Evolutionary conservation across 2,329 filamentous ascomycete genomes (phyloP), one percentile per base, ranked within the genome.

Genomic region (Xylariaceae sp.): DNA sequence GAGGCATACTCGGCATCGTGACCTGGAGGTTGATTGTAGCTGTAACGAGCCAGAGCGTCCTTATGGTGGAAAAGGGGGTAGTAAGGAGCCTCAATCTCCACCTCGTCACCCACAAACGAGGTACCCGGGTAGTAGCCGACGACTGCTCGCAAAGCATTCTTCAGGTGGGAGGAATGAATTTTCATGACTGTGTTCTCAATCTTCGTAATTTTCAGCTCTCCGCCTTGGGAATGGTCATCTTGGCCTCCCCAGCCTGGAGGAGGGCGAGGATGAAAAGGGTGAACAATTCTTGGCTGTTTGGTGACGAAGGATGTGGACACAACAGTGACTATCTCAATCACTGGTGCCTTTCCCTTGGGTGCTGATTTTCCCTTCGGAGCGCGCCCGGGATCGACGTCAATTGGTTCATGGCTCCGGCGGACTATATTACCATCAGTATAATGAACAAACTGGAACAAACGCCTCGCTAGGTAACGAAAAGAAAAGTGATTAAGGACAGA

Each of bases 111-210:
- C 1, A 67, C 60, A 45, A 76, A 68, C 40, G 65, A 66, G 51
- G 71, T 66, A 38, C 69, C 66, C 3, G 76, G 76, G 55, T 79
- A 79, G 57, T 78, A 80, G 19, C 65, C 67, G 6, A 81, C 70
- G 5, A 79, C 71, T 12, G 77, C 75, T 28, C 66, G 68, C 5
- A 81, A 67, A 1, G 76, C 76, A 43, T 76, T 72, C 56, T 75
- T 70, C 31, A 82, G 69, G 50, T 76, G 64, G 31, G 63, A 53
- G 2, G 76, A 79, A 55, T 75, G 67, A 42, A 79, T 73, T 2
- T 70, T 45, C 73, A 79, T 77, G 48, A 64, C 58, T 0, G 71
- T 73, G 1, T 56, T 63, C 16, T 69, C 65, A 9, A 66, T 57
- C 16, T 67, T 65, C 31, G 63, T 55, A 22, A 63, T 42, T 12